Evolutionary conservation across 2,329 filamentous ascomycete genomes (phyloP).

Genomic region (Lecanoromycetidae sp.): DNA sequence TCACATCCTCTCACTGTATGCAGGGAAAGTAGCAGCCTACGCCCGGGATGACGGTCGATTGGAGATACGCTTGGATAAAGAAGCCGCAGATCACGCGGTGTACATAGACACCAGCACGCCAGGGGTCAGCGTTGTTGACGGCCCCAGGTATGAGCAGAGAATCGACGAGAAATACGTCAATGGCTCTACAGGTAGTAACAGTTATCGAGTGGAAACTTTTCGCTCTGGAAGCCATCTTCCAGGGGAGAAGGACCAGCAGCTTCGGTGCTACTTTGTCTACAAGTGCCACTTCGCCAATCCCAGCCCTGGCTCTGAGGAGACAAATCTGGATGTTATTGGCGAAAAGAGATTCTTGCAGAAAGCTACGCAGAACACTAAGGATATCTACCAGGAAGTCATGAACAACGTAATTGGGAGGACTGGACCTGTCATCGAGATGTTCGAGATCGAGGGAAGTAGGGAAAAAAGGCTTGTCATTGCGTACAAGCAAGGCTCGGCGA

Average conservation of each 20-base stretch:
- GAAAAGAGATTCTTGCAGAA: slow-evolving; percentile 93
- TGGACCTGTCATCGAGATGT: slow-evolving; percentile 94
- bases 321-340: slow-evolving; percentile 77
- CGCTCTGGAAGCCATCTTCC: slow-evolving; percentile 75
- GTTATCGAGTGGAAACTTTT: slow-evolving; percentile 95
- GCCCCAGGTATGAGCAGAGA: slow-evolving; percentile 85
- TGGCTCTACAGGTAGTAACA: slow-evolving; percentile 54
- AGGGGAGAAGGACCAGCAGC: slow-evolving; percentile 60
- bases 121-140: slow-evolving; percentile 60
- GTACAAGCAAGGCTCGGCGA: slow-evolving; percentile 83
- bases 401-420: slow-evolving; percentile 70
- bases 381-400: slow-evolving; percentile 90
- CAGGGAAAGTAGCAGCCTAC: slow-evolving; percentile 88
- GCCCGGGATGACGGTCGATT: slow-evolving; percentile 86
- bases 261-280: slow-evolving; percentile 98
- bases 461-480: slow-evolving; percentile 93
- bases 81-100: slow-evolving; percentile 85
- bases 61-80: slow-evolving; percentile 92
- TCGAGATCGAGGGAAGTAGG: slow-evolving; percentile 78
- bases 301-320: slow-evolving; percentile 63
- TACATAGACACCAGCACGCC: slow-evolving; percentile 97
- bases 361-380: slow-evolving; percentile 88
- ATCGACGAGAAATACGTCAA: slow-evolving; percentile 95
- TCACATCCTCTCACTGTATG: slow-evolving; percentile 92
- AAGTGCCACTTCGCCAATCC: slow-evolving; percentile 80